phyloP scores from a whole-genome alignment of 2,329 filamentous ascomycete genomes.

The Dactylellina parvicollis region DNA sequence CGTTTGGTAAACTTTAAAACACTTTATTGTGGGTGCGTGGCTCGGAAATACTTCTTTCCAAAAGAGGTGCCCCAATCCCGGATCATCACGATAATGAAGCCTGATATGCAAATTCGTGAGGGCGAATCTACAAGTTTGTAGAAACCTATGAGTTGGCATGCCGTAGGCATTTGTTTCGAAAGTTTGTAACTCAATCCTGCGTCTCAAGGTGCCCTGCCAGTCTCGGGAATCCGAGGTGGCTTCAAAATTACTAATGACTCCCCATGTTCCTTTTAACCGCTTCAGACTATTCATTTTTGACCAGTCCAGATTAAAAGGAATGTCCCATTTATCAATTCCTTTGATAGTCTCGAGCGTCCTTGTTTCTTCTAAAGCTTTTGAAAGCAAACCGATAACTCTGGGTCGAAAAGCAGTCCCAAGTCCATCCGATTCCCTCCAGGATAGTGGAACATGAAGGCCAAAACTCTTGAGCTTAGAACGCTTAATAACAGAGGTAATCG shows the following conservation, averaged over 20 bases:
- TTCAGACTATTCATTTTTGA: background rate
- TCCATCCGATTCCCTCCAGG: no score
- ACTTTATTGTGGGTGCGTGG: background rate
- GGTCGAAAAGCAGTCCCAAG: no score
- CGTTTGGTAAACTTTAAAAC: background rate
- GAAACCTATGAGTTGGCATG: background rate
- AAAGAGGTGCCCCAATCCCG: background rate
- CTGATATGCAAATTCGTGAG: background rate
- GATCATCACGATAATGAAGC: background rate
- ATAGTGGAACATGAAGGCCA: no score
- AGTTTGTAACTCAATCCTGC: background rate
- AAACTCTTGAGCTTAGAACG: no score
- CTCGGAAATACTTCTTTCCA: slow-evolving; percentile 1
- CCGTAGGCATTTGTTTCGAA: background rate
- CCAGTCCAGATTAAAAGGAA: background rate
- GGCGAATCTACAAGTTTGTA: background rate
- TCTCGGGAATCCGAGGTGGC: no score
- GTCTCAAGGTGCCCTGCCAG: background rate
- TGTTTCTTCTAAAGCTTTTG: no score
- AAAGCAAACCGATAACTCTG: no score
- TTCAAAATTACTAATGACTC: no score
- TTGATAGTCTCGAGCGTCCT: background rate
- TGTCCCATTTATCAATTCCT: background rate
- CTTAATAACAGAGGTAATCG: no score
- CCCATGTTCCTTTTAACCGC: background rate